phyloP scores from a whole-genome alignment of 2,329 filamentous ascomycete genomes.

The Chrysosphaeria jannelii region DNA sequence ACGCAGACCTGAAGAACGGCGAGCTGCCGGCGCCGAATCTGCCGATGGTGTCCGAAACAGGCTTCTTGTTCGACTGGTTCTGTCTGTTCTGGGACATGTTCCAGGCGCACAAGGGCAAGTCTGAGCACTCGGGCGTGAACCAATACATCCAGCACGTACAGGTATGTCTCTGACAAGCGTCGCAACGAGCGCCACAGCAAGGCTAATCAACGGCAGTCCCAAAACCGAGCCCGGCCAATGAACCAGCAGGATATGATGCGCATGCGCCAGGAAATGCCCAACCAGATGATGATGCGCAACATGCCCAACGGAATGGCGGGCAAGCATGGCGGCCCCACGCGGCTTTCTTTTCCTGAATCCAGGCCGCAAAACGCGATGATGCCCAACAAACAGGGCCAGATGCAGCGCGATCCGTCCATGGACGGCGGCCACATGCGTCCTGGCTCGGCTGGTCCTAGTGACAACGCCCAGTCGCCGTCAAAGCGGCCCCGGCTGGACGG shows the following conservation, averaged over 20 bases:
- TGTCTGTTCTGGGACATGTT: slow-evolving; percentile 93
- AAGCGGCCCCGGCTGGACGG: slow-evolving; percentile 67
- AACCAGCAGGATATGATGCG: slow-evolving; percentile 52
- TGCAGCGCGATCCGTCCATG: slow-evolving; percentile 65
- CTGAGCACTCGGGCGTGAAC: slow-evolving; percentile 28
- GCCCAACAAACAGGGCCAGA: slow-evolving; percentile 40
- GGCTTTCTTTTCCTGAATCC: slow-evolving; percentile 9
- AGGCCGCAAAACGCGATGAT: slow-evolving; percentile 42
- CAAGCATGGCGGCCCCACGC: too few species aligned
- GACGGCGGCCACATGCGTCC: slow-evolving; percentile 64
- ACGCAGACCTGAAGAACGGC: slow-evolving; percentile 57
- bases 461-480: slow-evolving; percentile 74
- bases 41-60: slow-evolving; percentile 34
- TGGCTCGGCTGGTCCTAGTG: slow-evolving; percentile 51
- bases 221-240: slow-evolving; percentile 44
- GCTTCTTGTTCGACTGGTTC: slow-evolving; percentile 95
- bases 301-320: slow-evolving; percentile 29
- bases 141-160: slow-evolving; percentile 63
- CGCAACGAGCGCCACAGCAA: neutral
- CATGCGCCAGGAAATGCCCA: slow-evolving; percentile 29
- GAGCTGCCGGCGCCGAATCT: slow-evolving; percentile 53
- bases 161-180: slow-evolving; percentile 18
- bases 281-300: slow-evolving; percentile 34
- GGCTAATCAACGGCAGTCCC: too few species aligned
- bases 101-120: slow-evolving; percentile 46